These are phyloP conservation scores for Aspergillus carlsbadensis DNA, from an alignment of 495 filamentous ascomycete species.

Conservation along the genomic window DNA sequence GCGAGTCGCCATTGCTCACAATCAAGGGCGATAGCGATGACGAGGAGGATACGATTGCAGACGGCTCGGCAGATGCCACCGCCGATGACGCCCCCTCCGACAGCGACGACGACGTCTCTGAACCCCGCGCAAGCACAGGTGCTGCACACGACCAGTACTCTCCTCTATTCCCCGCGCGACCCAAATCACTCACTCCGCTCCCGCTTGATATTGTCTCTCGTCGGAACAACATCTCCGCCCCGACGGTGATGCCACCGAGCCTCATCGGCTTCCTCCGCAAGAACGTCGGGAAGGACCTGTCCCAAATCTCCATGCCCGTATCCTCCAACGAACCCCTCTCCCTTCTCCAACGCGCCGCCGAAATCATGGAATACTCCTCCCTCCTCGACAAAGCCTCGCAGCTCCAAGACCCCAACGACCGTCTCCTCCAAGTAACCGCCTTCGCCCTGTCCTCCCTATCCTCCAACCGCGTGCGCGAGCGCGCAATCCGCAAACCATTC, in stretches of 20 bases:
- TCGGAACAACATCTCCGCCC: conserved; percentile 66
- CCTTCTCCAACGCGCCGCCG: conserved; percentile 79
- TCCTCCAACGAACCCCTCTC: conserved; percentile 94
- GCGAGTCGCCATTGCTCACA: conserved; percentile 68
- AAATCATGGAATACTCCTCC: conserved; percentile 84
- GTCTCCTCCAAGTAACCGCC: conserved; percentile 79
- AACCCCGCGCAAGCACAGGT: conserved; percentile 35
- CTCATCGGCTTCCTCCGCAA: conserved; percentile 93
- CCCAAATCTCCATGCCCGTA: conserved; percentile 94
- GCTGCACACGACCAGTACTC: conserved; percentile 43
- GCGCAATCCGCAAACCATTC: conserved; percentile 94
- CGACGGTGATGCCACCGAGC: conserved; percentile 79
- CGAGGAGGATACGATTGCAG: conserved; percentile 36
- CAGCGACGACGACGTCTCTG: conserved; percentile 55
- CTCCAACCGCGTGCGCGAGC: conserved; percentile 76
- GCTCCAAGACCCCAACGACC: conserved; percentile 58
- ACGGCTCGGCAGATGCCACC: conserved; percentile 13
- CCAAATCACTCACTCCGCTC: conserved; percentile 75
- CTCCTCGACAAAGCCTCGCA: conserved; percentile 74
- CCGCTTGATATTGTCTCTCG: conserved; percentile 66
- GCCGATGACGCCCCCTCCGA: conserved; percentile 42
- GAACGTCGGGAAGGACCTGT: conserved; percentile 96
- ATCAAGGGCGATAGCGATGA: conserved; percentile 64
- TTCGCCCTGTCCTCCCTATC: conserved; percentile 87
- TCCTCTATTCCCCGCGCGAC: conserved; percentile 66